A percentile compares a stretch with the other conserved stretches of the same genome.
phyloP scores from a whole-genome alignment of 306 rosid genomes.

The Sicyos edulis region DNA sequence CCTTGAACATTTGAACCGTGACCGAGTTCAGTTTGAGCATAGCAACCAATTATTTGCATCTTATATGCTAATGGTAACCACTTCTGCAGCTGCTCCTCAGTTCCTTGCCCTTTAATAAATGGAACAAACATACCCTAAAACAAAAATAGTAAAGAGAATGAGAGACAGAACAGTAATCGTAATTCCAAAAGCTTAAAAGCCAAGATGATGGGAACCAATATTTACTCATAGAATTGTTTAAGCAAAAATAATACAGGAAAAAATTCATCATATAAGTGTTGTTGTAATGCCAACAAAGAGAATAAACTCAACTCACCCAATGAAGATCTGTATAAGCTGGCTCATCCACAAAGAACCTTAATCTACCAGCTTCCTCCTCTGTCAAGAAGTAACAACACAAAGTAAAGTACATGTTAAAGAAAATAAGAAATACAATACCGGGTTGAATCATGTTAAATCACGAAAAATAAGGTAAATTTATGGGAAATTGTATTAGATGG shows the following conservation, averaged over 20 bases:
- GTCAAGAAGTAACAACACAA: constrained; percentile 25
- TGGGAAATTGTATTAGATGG: too few relatives aligned
- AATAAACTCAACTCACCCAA: constrained; percentile 54
- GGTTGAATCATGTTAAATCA: too few relatives aligned
- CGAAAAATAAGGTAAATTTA: too few relatives aligned
- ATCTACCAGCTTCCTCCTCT: constrained; percentile 73
- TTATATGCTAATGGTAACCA: constrained; percentile 85
- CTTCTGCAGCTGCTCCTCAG: constrained; percentile 83
- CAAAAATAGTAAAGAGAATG: too few relatives aligned
- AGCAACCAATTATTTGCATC: constrained; percentile 97
- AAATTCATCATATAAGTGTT: too few relatives aligned
- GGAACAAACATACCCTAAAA: constrained; percentile 91
- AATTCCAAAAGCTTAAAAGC: background rate
- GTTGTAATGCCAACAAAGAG: background rate
- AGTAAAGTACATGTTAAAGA: background rate
- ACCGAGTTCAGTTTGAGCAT: constrained; percentile 98
- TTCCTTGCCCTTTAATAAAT: constrained; percentile 73
- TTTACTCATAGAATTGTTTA: background rate
- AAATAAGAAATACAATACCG: background rate
- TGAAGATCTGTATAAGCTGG: constrained; percentile 92
- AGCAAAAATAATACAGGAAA: background rate
- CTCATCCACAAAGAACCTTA: constrained; percentile 68
- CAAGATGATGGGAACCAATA: background rate
- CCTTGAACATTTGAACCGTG: constrained; percentile 99
- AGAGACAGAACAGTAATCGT: background rate